A percentile compares a stretch with the other conserved stretches of the same genome.
phyloP scores from a whole-genome alignment of 2,329 filamentous ascomycete genomes.

The Alternaria sp. region DNA sequence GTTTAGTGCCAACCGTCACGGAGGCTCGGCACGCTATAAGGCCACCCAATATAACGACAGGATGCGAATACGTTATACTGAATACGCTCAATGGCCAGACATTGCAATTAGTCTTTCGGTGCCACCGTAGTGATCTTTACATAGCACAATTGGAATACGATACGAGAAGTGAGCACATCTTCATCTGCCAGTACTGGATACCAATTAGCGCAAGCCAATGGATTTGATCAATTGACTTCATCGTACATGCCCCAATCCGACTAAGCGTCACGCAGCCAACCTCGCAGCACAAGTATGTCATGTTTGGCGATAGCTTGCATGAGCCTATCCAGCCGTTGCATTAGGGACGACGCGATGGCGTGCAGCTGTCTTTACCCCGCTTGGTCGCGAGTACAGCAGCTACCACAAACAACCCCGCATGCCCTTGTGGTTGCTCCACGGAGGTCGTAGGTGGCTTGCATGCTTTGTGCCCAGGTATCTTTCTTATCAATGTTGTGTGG shows the following conservation, averaged over 20 bases:
- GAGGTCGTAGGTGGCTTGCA: constrained; percentile 3
- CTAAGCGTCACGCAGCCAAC: neutral
- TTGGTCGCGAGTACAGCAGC: neutral
- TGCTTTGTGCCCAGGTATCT: neutral
- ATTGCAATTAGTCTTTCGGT: neutral
- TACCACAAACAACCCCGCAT: neutral
- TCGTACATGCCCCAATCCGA: neutral
- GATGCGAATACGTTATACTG: neutral
- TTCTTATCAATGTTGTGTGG: neutral
- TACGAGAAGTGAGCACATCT: neutral
- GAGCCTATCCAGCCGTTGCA: constrained; percentile 3
- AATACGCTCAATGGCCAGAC: neutral
- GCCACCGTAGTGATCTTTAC: neutral
- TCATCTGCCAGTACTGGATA: neutral
- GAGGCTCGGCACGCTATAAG: neutral
- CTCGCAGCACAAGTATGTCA: neutral
- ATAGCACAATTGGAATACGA: neutral
- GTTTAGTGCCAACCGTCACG: neutral
- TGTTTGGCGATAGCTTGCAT: constrained; percentile 4
- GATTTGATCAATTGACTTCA: neutral
- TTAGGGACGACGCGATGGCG: neutral
- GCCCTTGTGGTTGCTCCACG: neutral
- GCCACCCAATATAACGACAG: neutral
- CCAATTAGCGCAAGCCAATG: neutral
- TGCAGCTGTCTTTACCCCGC: constrained; percentile 9